phyloP scores from a whole-genome alignment of 192 early-diverging fungal species.

The Mycoemilia scoparia region DNA sequence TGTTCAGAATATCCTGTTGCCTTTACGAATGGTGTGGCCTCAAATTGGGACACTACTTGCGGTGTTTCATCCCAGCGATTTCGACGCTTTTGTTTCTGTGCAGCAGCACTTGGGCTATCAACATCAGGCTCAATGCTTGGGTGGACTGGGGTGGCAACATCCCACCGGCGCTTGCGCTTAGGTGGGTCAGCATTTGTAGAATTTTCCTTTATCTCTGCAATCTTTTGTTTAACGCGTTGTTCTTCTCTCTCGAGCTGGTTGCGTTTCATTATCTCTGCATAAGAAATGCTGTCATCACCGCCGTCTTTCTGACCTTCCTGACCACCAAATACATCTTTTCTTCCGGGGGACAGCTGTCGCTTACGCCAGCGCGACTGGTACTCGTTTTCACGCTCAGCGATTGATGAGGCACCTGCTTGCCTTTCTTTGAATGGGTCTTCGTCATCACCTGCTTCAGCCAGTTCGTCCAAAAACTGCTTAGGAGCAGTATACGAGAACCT shows the following conservation, averaged over 20 bases:
- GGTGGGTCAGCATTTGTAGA: conserved; percentile 14
- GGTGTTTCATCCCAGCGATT: conserved; percentile 52
- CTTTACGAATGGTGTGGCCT: conserved; percentile 41
- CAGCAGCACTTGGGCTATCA: conserved; percentile 22
- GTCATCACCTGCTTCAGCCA: conserved; percentile 31
- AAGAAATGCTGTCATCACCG: conserved; percentile 38
- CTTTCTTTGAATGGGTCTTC: conserved; percentile 46
- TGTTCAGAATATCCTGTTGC: conserved; percentile 23
- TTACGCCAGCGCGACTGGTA: conserved; percentile 67
- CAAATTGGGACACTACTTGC: no score
- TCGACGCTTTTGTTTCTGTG: conserved; percentile 13
- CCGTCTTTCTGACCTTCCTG: conserved; percentile 8
- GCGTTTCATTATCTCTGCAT: conserved; percentile 73
- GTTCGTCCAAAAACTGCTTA: conserved; percentile 53
- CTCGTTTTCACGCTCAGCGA: conserved; percentile 66
- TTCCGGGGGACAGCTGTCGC: conserved; percentile 64
- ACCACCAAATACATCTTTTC: conserved; percentile 55
- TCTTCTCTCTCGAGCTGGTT: conserved; percentile 72
- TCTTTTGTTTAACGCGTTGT: conserved; percentile 43
- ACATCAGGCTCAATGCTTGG: conserved; percentile 11
- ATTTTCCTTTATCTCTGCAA: conserved; percentile 57
- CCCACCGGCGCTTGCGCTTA: conserved; percentile 67
- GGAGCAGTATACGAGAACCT: conserved; percentile 57
- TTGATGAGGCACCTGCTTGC: conserved; percentile 19
- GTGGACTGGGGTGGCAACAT: conserved; percentile 54